A percentile compares a stretch with the other conserved stretches of the same genome.
These are phyloP conservation scores for Marasmius oreades DNA, from an alignment of 1,284 basidiomycete genomes.

Conservation along the genomic window DNA sequence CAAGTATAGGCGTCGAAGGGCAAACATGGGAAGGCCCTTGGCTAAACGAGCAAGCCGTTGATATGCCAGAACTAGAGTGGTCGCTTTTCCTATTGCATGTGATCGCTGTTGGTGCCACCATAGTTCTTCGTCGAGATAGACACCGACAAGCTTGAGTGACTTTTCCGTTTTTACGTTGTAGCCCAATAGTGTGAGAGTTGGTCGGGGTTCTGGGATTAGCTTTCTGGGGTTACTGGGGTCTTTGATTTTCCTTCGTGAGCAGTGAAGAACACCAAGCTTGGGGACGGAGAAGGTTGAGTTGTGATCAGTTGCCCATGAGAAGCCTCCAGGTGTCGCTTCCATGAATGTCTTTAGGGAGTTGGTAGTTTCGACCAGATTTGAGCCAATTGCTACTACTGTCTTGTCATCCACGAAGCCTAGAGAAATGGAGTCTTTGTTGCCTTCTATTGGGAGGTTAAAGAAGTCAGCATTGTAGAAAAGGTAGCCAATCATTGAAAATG, in stretches of 20 bases:
- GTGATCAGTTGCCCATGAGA: slow-evolving; percentile 24
- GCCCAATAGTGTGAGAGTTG: slow-evolving; percentile 5
- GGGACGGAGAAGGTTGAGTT: slow-evolving; percentile 24
- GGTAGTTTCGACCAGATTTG: slow-evolving; percentile 16
- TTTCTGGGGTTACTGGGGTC: neutral
- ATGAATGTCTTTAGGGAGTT: slow-evolving; percentile 21
- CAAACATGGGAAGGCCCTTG: slow-evolving; percentile 15
- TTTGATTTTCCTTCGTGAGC: slow-evolving; percentile 9
- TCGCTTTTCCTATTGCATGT: slow-evolving; percentile 28
- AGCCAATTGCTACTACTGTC: slow-evolving; percentile 6
- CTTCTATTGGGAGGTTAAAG: slow-evolving; percentile 15
- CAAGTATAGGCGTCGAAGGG: slow-evolving; percentile 21
- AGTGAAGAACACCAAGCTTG: slow-evolving; percentile 24
- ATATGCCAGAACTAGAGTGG: slow-evolving; percentile 18
- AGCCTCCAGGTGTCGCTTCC: slow-evolving; percentile 19
- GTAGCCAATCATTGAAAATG: slow-evolving; percentile 25
- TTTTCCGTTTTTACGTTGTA: slow-evolving; percentile 11
- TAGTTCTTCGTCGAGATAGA: slow-evolving; percentile 32
- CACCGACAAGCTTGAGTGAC: slow-evolving; percentile 30
- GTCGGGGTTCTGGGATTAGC: slow-evolving; percentile 1
- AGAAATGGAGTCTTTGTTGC: neutral
- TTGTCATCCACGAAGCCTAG: slow-evolving; percentile 17
- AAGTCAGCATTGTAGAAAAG: slow-evolving; percentile 26
- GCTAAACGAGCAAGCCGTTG: slow-evolving; percentile 17
- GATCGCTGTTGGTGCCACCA: slow-evolving; percentile 28